These are phyloP conservation scores for Asterophora parasitica DNA, from an alignment of 768 basidiomycete species.

Conservation along the genomic window DNA sequence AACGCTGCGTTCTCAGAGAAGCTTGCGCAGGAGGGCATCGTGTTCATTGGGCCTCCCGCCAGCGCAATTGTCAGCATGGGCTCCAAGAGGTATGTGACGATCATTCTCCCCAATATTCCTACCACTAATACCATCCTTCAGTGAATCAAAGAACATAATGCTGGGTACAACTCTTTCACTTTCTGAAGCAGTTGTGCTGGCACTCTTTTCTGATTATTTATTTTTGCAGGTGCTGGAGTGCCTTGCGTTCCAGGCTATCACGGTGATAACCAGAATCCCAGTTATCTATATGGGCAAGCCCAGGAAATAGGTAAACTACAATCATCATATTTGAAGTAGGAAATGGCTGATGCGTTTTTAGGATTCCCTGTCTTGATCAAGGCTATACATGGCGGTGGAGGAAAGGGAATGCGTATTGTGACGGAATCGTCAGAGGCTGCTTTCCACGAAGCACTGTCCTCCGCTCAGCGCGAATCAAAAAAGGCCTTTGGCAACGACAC, in stretches of 20 bases:
- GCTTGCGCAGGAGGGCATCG: slow-evolving; percentile 73
- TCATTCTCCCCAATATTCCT: neutral
- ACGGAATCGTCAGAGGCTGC: slow-evolving; percentile 48
- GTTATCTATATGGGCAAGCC: slow-evolving; percentile 65
- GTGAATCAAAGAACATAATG: slow-evolving; percentile 97
- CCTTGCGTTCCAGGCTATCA: slow-evolving; percentile 96
- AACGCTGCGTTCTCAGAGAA: slow-evolving; percentile 77
- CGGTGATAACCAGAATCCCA: slow-evolving; percentile 71
- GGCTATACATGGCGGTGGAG: slow-evolving; percentile 93
- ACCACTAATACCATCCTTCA: slow-evolving; percentile 22
- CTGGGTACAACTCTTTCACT: slow-evolving; percentile 39
- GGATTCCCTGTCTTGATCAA: slow-evolving; percentile 94
- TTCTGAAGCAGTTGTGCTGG: neutral
- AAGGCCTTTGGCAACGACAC: slow-evolving; percentile 86
- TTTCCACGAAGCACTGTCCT: slow-evolving; percentile 75
- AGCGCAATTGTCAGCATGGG: slow-evolving; percentile 92
- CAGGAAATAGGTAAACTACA: slow-evolving; percentile 54
- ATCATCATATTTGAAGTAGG: neutral
- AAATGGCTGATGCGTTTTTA: slow-evolving; percentile 17
- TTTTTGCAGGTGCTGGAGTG: slow-evolving; percentile 66
- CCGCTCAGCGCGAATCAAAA: slow-evolving; percentile 84
- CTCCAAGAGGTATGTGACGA: slow-evolving; percentile 69
- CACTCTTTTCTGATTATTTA: neutral
- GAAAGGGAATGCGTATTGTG: slow-evolving; percentile 92
- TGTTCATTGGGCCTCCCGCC: slow-evolving; percentile 88